Evolutionary conservation across 1,139 yeast genomes (phyloP), one percentile per base, ranked within the genome.

Genomic region (Yamadazyma epiphylla): DNA sequence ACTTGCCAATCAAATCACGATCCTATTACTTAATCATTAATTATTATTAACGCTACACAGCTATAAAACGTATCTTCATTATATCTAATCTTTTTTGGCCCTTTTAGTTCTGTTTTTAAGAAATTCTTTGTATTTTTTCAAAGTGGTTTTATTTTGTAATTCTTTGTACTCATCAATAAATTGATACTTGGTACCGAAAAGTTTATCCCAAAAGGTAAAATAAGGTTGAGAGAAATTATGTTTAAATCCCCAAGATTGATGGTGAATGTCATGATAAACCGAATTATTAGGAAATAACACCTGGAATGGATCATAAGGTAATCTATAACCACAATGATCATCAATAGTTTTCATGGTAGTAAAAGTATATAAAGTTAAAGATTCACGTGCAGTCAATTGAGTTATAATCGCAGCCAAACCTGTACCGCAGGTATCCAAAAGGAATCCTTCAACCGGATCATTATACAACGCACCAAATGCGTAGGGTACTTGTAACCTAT

Each of bases 391-490:
- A 3, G 85, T 61, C 44, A 91, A 64, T 2, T 73, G 69, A 2
- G 85, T 72, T 11, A 74, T 43, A 19, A 85, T 44, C 34, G 79
- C 71, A 1, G 96, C 94, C 25, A 89, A 44, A 15, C 96, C 97
- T 1, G 97, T 84, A 6, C 98, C 98, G 28, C 80, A 55, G 12
- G 98, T 87, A 60, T 91, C 98, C 49, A 91, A 70, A 36, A 89
- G 56, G 46, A 91, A 86, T 4, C 98, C 98, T 63, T 91, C 98
- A 10, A 86, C 72, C 13, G 96, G 91, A 46, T 89, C 89, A 59
- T 91, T 91, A 65, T 87, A 91, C 27, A 91, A 70, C 4, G 98
- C 98, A 28, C 98, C 98, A 57, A 74, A 89, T 1, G 98, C 96
- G 58, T 87, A 91, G 8, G 98, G 98, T 19, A 91, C 96, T 50